These are phyloP conservation scores for Coemansia asiatica DNA, from an alignment of 192 early-diverging fungal species.

Conservation along the genomic window DNA sequence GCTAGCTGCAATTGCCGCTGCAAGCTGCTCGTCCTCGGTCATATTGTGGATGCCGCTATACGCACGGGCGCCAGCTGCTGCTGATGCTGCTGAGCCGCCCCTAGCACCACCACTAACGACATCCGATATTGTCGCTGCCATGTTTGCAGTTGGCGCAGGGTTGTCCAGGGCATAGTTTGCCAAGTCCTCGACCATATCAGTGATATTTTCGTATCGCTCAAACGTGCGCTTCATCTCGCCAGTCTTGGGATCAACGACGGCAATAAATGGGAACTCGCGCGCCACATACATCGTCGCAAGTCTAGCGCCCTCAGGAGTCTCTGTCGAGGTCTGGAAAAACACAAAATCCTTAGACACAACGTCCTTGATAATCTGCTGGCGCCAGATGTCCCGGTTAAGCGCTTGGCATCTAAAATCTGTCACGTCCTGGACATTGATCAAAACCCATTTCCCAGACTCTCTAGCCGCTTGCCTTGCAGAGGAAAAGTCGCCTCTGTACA, in stretches of 20 bases:
- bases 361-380: conserved; percentile 70
- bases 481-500: conserved; percentile 73
- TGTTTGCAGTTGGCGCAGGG: conserved; percentile 11
- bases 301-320: conserved; percentile 68
- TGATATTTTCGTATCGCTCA: conserved; percentile 56
- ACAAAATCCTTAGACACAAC: conserved; percentile 77
- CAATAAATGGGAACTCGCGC: conserved; percentile 75
- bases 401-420: conserved; percentile 84
- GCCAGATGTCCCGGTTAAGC: conserved; percentile 95
- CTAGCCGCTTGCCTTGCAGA: conserved; percentile 66
- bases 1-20: conserved; percentile 79
- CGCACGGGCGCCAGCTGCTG: conserved; percentile 8
- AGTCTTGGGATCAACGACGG: conserved; percentile 86
- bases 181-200: conserved; percentile 74
- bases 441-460: conserved; percentile 71
- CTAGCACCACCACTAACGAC: not conserved
- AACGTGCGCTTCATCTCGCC: conserved; percentile 81
- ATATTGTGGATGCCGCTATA: conserved; percentile 63
- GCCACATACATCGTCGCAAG: conserved; percentile 76
- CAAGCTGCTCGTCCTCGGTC: conserved; percentile 88
- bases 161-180: conserved; percentile 56
- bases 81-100: not conserved
- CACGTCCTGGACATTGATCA: conserved; percentile 84
- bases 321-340: conserved; percentile 75
- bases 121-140: not conserved